phyloP scores from a whole-genome alignment of 2,329 filamentous ascomycete species.

The Trichoderma citrinoviride region DNA sequence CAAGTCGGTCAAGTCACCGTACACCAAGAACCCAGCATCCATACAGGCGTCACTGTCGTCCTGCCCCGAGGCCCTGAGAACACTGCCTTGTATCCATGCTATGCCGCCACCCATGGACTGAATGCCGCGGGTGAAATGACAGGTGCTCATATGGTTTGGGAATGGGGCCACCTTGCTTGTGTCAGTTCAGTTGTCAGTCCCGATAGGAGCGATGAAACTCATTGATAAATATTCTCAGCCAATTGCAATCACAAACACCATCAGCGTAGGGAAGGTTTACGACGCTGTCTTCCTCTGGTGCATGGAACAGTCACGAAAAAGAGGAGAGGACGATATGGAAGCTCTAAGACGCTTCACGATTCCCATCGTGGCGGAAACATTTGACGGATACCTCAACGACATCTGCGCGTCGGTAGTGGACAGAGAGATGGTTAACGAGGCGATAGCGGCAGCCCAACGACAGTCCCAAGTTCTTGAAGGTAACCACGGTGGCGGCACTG shows the following conservation, averaged over 20 bases:
- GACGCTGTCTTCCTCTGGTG: background rate
- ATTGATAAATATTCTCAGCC: background rate
- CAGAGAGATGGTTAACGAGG: background rate
- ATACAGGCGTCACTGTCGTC: background rate
- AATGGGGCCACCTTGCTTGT: background rate
- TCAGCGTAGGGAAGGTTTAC: background rate
- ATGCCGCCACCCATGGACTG: background rate
- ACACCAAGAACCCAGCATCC: background rate
- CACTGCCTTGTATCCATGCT: background rate
- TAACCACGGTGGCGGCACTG: background rate
- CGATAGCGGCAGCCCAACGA: background rate
- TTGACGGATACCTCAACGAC: background rate
- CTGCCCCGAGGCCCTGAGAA: background rate
- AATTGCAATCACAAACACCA: background rate
- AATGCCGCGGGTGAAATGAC: background rate
- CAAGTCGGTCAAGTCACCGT: background rate
- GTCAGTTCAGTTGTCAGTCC: background rate
- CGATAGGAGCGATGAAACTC: background rate
- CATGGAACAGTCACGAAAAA: background rate
- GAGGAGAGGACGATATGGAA: background rate
- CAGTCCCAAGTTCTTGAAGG: background rate
- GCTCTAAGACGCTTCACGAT: background rate
- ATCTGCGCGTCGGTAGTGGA: background rate
- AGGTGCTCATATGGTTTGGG: background rate
- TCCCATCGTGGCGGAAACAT: background rate